Evolutionary conservation across 208 protist genomes (phyloP).

Genomic region (Phytomonas sp.): DNA sequence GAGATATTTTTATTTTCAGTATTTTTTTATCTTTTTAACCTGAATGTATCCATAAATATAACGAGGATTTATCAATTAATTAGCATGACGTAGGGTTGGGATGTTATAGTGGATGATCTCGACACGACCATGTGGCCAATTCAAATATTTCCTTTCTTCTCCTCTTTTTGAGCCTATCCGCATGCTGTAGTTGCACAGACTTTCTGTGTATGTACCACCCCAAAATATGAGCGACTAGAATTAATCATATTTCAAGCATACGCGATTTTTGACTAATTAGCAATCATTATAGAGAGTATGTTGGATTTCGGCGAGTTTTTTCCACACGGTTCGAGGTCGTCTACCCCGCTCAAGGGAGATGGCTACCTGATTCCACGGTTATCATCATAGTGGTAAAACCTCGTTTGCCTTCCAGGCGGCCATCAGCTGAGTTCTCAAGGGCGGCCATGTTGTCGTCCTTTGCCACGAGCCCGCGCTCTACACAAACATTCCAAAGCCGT

Average conservation of each 20-base stretch:
- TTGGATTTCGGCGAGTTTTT: constrained; percentile 9
- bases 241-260: background rate
- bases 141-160: background rate
- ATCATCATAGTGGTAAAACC: constrained; percentile 40
- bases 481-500: constrained; percentile 49
- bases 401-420: constrained; percentile 65
- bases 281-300: background rate
- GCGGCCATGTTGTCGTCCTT: constrained; percentile 28
- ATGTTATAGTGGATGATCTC: background rate
- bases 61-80: background rate
- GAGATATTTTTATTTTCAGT: background rate
- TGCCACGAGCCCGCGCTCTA: constrained; percentile 43
- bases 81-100: background rate
- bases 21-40: background rate
- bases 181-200: background rate
- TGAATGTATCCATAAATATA: background rate
- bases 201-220: background rate
- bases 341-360: constrained; percentile 22
- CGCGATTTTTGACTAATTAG: background rate
- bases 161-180: background rate
- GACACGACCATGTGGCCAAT: background rate
- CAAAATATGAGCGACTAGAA: background rate
- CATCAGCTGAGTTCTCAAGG: constrained; percentile 29
- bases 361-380: constrained; percentile 48
- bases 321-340: constrained; percentile 8